Evolutionary conservation across 2,329 filamentous ascomycete genomes (phyloP), one percentile per base, ranked within the genome.

Genomic region (Sporothrix variecibatus): DNA sequence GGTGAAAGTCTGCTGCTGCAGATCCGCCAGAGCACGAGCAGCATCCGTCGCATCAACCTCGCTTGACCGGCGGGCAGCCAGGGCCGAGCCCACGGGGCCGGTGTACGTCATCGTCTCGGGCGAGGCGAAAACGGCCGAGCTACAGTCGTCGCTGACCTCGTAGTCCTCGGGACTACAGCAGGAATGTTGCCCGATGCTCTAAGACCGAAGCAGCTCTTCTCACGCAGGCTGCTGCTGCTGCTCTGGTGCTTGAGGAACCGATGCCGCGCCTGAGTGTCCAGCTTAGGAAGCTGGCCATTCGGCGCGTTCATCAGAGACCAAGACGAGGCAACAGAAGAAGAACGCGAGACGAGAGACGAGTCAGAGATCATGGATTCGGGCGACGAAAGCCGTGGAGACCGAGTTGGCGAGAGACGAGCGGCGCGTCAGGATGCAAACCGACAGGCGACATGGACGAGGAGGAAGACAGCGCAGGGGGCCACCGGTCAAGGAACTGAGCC

Each of bases 341-440:
- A 90, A 80, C 89, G 88, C 77, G 89, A 91, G 76, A 88, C 86
- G 75, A 86, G 86, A 74, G 87, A 91, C 74, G 85, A 84, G 79
- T 91, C 90, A 75, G 90, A 91, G 64, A 91, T 82, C 89, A 91
- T 91, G 73, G 90, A 91, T 79, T 91, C 89, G 76, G 90, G 90
- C 38, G 90, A 91, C 75, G 90, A 91, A 91, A 46, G 87, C 86
- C 40, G 87, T 88, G 34, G 89, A 91, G 77, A 89, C 83, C 23
- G 89, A 90, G 79, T 87, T 90, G 80, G 89, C 89, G 75, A 91
- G 86, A 20, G 89, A 91, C 17, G 89, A 90, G 75, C 89, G 88
- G 75, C 89, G 89, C 51, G 84, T 82, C 1, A 84, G 83, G 70
- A 83, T 79, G 78, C 86, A 86, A 86, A 77, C 82, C 83, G 78